Conservation (phyloP, 2,329 filamentous ascomycete species). For the Clarireedia homoeocarpa region DNA sequence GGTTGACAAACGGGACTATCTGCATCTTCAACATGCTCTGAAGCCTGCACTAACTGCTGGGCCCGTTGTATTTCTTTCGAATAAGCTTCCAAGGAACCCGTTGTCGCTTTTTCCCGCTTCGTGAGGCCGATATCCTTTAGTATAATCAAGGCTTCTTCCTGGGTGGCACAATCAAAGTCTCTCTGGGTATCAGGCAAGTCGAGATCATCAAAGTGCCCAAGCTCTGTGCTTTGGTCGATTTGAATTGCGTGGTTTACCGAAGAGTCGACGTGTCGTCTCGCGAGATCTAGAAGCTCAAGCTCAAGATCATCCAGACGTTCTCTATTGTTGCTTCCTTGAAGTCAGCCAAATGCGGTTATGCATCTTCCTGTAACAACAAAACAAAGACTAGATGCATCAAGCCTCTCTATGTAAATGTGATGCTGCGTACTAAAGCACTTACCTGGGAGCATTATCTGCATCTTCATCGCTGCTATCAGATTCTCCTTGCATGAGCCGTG, state of each 20-base stretch:
- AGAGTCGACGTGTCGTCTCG: not conserved
- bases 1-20: not conserved
- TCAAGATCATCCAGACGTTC: not conserved
- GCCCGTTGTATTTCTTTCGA: not conserved
- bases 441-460: not conserved
- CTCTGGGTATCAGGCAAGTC: constrained; percentile 1
- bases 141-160: not conserved
- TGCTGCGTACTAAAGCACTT: too few relatives aligned
- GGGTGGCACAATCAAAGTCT: not conserved
- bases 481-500: not conserved
- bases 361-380: too few relatives aligned
- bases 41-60: not conserved
- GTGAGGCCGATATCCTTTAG: not conserved
- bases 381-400: too few relatives aligned
- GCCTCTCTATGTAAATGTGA: too few relatives aligned
- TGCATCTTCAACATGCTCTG: not conserved
- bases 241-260: not conserved
- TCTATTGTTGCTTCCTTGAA: not conserved
- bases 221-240: not conserved
- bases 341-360: not conserved
- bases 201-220: not conserved
- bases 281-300: not conserved
- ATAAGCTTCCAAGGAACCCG: not conserved
- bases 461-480: not conserved
- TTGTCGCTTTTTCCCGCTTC: not conserved